Base-by-base conservation (phyloP, 2,329 filamentous ascomycete genomes). In the Paecilomyces dactylethromorphus region DNA sequence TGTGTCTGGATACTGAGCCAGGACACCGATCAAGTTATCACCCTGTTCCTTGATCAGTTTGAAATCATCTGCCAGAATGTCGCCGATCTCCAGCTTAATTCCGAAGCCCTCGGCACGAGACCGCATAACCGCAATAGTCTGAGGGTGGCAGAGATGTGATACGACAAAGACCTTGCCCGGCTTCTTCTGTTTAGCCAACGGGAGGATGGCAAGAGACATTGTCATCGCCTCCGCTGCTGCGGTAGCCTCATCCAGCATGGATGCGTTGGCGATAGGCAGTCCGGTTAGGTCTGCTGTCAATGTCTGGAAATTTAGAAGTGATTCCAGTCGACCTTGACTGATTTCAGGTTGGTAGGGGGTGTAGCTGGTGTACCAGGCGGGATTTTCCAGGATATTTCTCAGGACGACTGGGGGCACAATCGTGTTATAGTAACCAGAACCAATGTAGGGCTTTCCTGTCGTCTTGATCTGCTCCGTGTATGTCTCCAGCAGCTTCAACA, bases 301-400 rank as follows among this genome's bases (percentile, higher is more conserved):
- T 18, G 93, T 97, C 80, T 97, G 93, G 79, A 92, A 97, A 81
- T 97, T 97, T 63, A 97, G 81, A 57, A 97, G 80, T 5, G 91
- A 96, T 81, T 97, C 91, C 62, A 97, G 78, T 58, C 93, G 87
- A 35, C 93, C 93, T 78, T 97, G 93, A 73, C 92, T 96, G 79
- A 97, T 96, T 78, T 97, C 93, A 2, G 93, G 89, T 78, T 97
- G 93, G 76, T 97, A 97, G 15, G 93, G 93, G 0, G 93, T 97
- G 75, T 97, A 97, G 78, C 92, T 96, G 49, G 93, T 97, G 75
- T 97, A 97, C 93, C 93, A 97, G 10, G 88, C 92, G 4, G 93
- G 93, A 73, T 89, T 93, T 81, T 97, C 92, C 59, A 97, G 79
- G 3, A 97, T 83, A 72, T 97, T 97, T 65, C 92, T 84, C 81